Evolutionary conservation across 257 asterid genomes (phyloP).

Genomic region (Paulownia fortunei): DNA sequence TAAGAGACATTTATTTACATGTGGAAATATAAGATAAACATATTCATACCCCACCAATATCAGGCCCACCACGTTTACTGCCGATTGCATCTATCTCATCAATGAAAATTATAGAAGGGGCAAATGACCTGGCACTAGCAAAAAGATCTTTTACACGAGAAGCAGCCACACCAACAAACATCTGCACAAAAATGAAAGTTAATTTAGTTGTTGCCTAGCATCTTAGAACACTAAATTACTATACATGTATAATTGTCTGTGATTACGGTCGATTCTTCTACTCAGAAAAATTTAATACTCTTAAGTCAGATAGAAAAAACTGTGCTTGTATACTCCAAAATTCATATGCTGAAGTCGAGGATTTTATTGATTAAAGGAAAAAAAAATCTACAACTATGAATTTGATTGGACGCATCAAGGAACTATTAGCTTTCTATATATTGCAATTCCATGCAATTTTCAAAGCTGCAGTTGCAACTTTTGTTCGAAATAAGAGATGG

Average conservation of each 20-base stretch:
- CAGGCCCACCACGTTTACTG: constrained; percentile 99
- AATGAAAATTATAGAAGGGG: constrained; percentile 97
- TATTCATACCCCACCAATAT: constrained; percentile 95
- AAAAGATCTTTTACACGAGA: constrained; percentile 99
- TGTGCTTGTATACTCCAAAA: background rate
- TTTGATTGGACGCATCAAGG: background rate
- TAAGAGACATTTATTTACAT: constrained; percentile 23
- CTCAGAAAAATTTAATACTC: background rate
- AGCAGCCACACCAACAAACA: constrained; percentile 99
- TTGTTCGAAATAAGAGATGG: background rate
- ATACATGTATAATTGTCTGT: background rate
- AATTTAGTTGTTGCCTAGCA: constrained; percentile 26
- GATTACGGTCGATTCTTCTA: background rate
- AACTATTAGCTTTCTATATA: constrained; percentile 18
- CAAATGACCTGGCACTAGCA: constrained; percentile 91
- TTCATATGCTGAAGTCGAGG: background rate
- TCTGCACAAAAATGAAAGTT: constrained; percentile 54
- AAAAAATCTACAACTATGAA: background rate
- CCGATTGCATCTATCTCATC: constrained; percentile 99
- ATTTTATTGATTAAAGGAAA: constrained; percentile 3
- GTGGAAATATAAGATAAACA: background rate
- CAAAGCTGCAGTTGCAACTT: constrained; percentile 8
- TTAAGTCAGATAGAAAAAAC: background rate
- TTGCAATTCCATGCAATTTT: constrained; percentile 8
- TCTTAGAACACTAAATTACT: constrained; percentile 3